These are phyloP conservation scores for Umbilicaria muhlenbergii DNA, from an alignment of 495 filamentous ascomycete genomes.

Conservation along the genomic window DNA sequence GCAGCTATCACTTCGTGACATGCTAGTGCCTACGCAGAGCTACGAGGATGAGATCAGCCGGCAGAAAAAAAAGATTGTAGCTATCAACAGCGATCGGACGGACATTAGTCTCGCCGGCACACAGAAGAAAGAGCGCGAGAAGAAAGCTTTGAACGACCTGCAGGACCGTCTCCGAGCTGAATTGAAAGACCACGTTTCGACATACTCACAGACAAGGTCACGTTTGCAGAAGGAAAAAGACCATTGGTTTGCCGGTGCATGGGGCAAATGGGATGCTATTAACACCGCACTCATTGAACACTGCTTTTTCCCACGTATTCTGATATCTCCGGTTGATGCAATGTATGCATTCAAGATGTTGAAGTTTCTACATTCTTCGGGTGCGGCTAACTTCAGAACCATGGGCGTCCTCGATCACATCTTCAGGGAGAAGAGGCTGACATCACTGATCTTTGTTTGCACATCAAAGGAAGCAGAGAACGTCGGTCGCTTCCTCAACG, in stretches of 20 bases:
- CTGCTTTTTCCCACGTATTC: conserved; percentile 75
- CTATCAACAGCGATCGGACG: conserved; percentile 51
- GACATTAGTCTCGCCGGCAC: conserved; percentile 49
- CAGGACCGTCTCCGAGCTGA: conserved; percentile 53
- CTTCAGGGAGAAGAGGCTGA: conserved; percentile 64
- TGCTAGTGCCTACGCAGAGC: conserved; percentile 52
- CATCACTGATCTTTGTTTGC: conserved; percentile 69
- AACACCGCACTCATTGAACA: conserved; percentile 69
- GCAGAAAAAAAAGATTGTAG: conserved; percentile 40
- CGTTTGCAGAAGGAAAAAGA: conserved; percentile 64
- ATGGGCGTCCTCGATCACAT: conserved; percentile 70
- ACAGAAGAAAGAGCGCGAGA: conserved; percentile 42
- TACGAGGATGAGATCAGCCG: conserved; percentile 58
- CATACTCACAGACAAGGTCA: conserved; percentile 43
- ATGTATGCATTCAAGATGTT: conserved; percentile 76
- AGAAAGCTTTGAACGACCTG: conserved; percentile 40
- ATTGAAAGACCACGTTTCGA: conserved; percentile 46
- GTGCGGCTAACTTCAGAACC: conserved; percentile 74
- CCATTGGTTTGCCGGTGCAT: conserved; percentile 54
- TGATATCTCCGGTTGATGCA: conserved; percentile 72
- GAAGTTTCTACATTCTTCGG: conserved; percentile 66
- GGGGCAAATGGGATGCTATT: conserved; percentile 46
- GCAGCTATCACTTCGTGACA: conserved; percentile 69
- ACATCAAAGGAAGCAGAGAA: conserved; percentile 83
- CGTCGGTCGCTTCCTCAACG: conserved; percentile 73